A percentile compares a stretch with the other conserved stretches of the same genome.
Evolutionary conservation across 345 rosid genomes (phyloP).

Genomic region (Corchorus olitorius): DNA sequence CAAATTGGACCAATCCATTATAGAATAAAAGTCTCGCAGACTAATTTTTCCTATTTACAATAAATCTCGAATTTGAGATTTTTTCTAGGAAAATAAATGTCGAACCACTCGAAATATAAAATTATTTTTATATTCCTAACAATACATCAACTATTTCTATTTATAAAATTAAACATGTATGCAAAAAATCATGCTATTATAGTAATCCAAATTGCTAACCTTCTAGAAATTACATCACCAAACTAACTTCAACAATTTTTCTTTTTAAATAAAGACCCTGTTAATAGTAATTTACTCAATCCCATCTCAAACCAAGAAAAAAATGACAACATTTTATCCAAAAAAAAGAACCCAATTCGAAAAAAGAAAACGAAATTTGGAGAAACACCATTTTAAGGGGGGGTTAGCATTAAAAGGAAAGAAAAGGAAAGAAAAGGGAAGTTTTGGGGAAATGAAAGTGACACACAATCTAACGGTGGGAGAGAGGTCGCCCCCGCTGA

Average conservation of each 20-base stretch:
- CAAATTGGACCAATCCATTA: too few species aligned
- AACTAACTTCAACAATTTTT: not conserved
- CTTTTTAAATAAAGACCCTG: not conserved
- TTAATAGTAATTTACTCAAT: not conserved
- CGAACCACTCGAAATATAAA: too few species aligned
- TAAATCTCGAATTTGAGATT: too few species aligned
- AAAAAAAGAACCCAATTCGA: not conserved
- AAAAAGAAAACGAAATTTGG: not conserved
- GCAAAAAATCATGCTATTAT: too few species aligned
- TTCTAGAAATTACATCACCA: not conserved
- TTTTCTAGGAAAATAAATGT: too few species aligned
- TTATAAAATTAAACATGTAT: too few species aligned
- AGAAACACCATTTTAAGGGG: too few species aligned
- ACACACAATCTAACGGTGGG: slow-evolving; percentile 48
- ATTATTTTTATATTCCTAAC: too few species aligned
- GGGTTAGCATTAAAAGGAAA: not conserved
- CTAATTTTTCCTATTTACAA: too few species aligned
- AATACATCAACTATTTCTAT: too few species aligned
- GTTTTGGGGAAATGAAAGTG: slow-evolving; percentile 31
- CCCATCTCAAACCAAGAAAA: not conserved
- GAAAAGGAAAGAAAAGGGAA: not conserved
- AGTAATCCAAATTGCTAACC: not conserved
- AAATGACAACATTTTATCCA: not conserved
- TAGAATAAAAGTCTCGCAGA: too few species aligned
- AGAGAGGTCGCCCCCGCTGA: slow-evolving; percentile 35